Base-by-base conservation (phyloP, 2,329 filamentous ascomycete species). In the Emericellopsis cladophorae region DNA sequence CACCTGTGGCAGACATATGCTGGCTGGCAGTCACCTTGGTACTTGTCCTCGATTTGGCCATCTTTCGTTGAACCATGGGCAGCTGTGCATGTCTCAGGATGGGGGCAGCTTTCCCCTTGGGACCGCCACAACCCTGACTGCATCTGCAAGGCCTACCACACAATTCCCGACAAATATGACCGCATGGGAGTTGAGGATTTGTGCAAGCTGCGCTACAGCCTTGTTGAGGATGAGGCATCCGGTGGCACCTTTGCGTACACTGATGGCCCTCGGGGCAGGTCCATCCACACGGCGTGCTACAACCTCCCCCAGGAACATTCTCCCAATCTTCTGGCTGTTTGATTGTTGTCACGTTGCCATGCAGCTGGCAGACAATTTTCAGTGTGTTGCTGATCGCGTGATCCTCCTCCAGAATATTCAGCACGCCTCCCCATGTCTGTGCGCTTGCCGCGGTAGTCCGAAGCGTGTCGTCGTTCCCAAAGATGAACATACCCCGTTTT, bases 401-500 rank as follows among this genome's bases (percentile, higher is more conserved):
- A 33, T 67, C 62, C 0, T 50, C 42, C 3, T 53, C 51, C 51
- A 81, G 69, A 2, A 58, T 50, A 1, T 55, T 11, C 6, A 61
- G 44, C 2, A 72, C 57, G 11, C 49, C 53, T 65, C 53, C 14
- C 70, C 67, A 74, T 22, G 59, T 58, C 9, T 47, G 26, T 18
- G 37, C 42, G 0, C 66, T 64, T 10, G 66, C 68, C 0, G 56
- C 49, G 12, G 67, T 68, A 0, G 74, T 49, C 7, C 75, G 46
- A 1, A 75, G 46, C 31, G 71, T 74, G 8, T 68, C 50, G 11
- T 72, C 72, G 50, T 94, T 86, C 2, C 88, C 89, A 53, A 95
- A 94, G 32, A 95, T 68, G 57, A 89, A 94, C 44, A 95, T 77
- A 0, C 87, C 87, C 6, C 79, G 69, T 42, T 76, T 79, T 4